Conservation (phyloP, 345 rosid genomes). For the Aquilaria malaccensis region DNA sequence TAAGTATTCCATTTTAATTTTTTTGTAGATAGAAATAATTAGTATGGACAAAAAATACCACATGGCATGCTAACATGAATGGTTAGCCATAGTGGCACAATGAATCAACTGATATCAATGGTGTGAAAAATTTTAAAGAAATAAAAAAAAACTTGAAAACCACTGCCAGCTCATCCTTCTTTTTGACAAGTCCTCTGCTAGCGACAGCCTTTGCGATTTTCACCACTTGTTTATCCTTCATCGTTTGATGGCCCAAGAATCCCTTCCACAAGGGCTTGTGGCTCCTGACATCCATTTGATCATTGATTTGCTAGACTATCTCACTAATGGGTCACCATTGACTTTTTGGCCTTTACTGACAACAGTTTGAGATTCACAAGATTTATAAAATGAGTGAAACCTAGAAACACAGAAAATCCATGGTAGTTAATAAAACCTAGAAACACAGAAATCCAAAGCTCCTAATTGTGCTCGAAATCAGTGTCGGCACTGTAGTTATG, state of each 20-base stretch:
- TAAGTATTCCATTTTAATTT: no score
- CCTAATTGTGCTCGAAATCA: not conserved
- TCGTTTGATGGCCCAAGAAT: not conserved
- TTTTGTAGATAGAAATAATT: no score
- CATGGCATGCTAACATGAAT: no score
- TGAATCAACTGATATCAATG: no score
- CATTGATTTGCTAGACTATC: not conserved
- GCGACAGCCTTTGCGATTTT: not conserved
- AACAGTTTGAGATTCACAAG: not conserved
- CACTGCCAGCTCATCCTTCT: no score
- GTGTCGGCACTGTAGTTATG: not conserved
- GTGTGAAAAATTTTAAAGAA: no score
- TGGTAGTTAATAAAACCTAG: not conserved
- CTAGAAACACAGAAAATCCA: not conserved
- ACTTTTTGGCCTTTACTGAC: not conserved
- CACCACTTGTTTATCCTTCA: slow-evolving; percentile 1
- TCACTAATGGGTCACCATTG: not conserved
- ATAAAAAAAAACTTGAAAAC: no score
- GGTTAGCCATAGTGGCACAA: no score
- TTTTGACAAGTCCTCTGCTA: no score
- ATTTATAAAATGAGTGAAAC: not conserved
- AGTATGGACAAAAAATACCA: no score
- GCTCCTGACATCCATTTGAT: not conserved
- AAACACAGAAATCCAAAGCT: not conserved
- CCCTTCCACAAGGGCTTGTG: not conserved